Conservation (phyloP, 106 monocot genomes). For the Dendrobium catenatum region DNA sequence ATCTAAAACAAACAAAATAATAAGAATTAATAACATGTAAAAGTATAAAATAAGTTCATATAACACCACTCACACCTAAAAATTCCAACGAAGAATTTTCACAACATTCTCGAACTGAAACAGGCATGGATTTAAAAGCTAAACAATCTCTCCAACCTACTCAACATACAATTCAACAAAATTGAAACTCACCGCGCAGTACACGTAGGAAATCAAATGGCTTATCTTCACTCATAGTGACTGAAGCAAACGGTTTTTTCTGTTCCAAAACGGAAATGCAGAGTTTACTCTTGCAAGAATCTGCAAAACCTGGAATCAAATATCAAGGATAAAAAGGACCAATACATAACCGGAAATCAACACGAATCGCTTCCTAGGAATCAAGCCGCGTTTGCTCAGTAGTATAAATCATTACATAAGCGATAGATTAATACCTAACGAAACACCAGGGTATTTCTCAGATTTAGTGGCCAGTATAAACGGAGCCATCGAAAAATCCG, state of each 20-base stretch:
- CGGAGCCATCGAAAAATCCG: neutral
- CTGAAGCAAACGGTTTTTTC: conserved; percentile 47
- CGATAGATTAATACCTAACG: neutral
- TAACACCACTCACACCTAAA: too few relatives aligned
- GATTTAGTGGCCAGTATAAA: neutral
- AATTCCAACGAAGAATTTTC: neutral
- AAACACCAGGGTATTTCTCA: neutral
- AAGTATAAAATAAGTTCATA: too few relatives aligned
- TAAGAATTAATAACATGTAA: too few relatives aligned
- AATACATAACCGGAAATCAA: neutral
- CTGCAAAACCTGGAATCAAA: conserved; percentile 25
- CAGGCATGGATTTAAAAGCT: neutral
- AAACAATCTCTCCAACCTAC: neutral
- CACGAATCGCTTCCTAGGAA: neutral
- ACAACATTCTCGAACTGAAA: neutral
- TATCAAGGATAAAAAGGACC: neutral
- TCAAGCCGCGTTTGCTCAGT: too few relatives aligned
- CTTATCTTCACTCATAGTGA: conserved; percentile 41
- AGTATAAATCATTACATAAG: neutral
- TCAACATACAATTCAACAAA: neutral
- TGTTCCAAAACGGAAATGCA: conserved; percentile 4
- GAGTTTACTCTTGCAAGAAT: conserved; percentile 24
- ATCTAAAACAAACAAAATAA: too few relatives aligned
- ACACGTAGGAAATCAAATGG: conserved; percentile 66
- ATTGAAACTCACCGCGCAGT: conserved; percentile 39